Evolutionary conservation across 768 basidiomycete genomes (phyloP).

Genomic region (Lyophyllum decastes): DNA sequence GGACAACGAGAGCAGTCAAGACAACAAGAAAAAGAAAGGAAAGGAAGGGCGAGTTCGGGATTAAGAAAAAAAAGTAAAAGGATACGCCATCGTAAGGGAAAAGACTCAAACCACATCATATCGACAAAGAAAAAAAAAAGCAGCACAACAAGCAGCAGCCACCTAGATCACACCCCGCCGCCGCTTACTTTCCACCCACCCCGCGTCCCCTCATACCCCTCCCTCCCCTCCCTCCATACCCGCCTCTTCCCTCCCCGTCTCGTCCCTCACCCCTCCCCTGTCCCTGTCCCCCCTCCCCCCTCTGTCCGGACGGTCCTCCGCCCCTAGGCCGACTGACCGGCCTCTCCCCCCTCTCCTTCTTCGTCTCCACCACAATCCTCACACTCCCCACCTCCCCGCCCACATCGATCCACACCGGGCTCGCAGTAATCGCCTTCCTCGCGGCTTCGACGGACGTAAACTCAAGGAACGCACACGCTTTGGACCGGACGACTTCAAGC

Average conservation of each 20-base stretch:
- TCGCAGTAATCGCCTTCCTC: constrained; percentile 77
- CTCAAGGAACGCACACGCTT: constrained; percentile 95
- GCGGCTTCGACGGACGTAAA: constrained; percentile 79
- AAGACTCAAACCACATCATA: no score
- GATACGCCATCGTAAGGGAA: no score
- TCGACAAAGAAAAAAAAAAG: neutral
- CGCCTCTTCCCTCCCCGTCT: constrained; percentile 31
- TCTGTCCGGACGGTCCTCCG: constrained; percentile 52
- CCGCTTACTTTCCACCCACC: neutral
- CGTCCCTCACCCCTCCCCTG: constrained; percentile 28
- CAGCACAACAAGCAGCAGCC: neutral
- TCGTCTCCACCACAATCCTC: constrained; percentile 80
- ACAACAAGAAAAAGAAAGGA: neutral
- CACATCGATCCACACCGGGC: constrained; percentile 74
- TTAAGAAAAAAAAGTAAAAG: neutral
- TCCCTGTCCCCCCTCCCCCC: constrained; percentile 38
- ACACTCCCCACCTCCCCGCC: constrained; percentile 52
- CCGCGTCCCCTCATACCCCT: constrained; percentile 30
- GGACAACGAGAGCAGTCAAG: neutral
- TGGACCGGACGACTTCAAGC: constrained; percentile 82
- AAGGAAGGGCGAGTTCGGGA: neutral
- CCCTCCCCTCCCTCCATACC: constrained; percentile 22
- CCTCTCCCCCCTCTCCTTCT: constrained; percentile 90
- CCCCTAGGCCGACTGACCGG: constrained; percentile 63
- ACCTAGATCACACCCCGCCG: neutral